Evolutionary conservation across 1,139 yeast species (phyloP).

Genomic region (Arxiozyma telluris): DNA sequence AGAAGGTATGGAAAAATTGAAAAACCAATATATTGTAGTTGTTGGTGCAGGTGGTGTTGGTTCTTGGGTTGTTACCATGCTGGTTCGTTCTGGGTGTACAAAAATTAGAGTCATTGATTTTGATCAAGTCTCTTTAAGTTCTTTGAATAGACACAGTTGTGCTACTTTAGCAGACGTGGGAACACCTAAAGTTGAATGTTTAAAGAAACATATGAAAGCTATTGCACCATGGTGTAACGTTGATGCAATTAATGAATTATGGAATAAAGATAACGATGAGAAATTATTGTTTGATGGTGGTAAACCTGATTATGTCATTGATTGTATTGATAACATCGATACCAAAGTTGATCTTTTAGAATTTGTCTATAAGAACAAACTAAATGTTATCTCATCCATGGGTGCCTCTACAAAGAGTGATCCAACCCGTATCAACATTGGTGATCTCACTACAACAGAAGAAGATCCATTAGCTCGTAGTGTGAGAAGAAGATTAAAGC

Average conservation of each 20-base stretch:
- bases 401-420: constrained; percentile 94
- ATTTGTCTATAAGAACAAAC: constrained; percentile 50
- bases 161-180: constrained; percentile 89
- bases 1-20: constrained; percentile 68
- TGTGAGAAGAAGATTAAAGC: constrained; percentile 73
- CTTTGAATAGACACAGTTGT: constrained; percentile 88
- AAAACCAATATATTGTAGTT: constrained; percentile 67
- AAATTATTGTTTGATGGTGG: constrained; percentile 48
- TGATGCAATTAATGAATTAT: constrained; percentile 67
- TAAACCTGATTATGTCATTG: constrained; percentile 67
- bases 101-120: constrained; percentile 76
- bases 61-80: constrained; percentile 90
- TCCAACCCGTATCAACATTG: constrained; percentile 71
- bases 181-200: constrained; percentile 72
- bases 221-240: constrained; percentile 90
- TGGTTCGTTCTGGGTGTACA: constrained; percentile 82
- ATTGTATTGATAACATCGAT: constrained; percentile 92
- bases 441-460: constrained; percentile 69
- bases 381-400: constrained; percentile 77
- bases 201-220: constrained; percentile 51
- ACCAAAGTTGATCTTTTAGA: constrained; percentile 84
- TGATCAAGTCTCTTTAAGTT: constrained; percentile 88
- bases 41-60: constrained; percentile 99
- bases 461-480: constrained; percentile 91
- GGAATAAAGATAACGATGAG: constrained; percentile 60